Conservation (phyloP, 192 early-diverging fungal species). For the Podila verticillata region DNA sequence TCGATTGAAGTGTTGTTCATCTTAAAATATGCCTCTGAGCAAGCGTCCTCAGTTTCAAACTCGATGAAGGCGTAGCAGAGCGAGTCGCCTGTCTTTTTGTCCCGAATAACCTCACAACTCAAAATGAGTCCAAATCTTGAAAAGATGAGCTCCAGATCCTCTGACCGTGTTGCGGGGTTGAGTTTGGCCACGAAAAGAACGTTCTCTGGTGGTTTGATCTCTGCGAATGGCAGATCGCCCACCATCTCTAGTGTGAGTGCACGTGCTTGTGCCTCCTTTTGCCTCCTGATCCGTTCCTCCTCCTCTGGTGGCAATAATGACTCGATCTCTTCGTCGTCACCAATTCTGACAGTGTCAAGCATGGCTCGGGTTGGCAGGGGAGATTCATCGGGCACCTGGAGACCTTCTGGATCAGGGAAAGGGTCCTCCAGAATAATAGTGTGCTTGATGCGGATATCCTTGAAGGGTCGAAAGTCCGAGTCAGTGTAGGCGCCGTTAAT, state of each 20-base stretch:
- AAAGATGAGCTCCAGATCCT: constrained; percentile 94
- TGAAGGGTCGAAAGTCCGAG: constrained; percentile 75
- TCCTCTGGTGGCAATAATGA: constrained; percentile 68
- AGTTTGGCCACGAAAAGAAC: constrained; percentile 96
- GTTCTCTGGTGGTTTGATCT: constrained; percentile 97
- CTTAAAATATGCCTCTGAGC: constrained; percentile 95
- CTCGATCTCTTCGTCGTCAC: constrained; percentile 80
- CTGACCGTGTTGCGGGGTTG: constrained; percentile 88
- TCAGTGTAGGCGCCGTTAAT: constrained; percentile 81
- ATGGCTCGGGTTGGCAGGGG: constrained; percentile 82
- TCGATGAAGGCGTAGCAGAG: constrained; percentile 97
- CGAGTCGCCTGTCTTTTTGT: constrained; percentile 82
- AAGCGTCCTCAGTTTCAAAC: constrained; percentile 86
- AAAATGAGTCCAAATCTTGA: constrained; percentile 88
- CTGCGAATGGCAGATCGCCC: constrained; percentile 96
- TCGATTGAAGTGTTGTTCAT: constrained; percentile 98
- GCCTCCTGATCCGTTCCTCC: constrained; percentile 70
- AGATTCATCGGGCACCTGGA: constrained; percentile 72
- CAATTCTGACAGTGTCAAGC: constrained; percentile 77
- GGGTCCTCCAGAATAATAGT: constrained; percentile 95
- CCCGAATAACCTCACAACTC: constrained; percentile 93
- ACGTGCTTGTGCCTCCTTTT: constrained; percentile 81
- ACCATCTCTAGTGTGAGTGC: constrained; percentile 98
- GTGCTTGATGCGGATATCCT: constrained; percentile 91
- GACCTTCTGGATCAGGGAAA: constrained; percentile 81